Base-by-base conservation (phyloP, 2,329 filamentous ascomycete species). In the Colletotrichum sp. region DNA sequence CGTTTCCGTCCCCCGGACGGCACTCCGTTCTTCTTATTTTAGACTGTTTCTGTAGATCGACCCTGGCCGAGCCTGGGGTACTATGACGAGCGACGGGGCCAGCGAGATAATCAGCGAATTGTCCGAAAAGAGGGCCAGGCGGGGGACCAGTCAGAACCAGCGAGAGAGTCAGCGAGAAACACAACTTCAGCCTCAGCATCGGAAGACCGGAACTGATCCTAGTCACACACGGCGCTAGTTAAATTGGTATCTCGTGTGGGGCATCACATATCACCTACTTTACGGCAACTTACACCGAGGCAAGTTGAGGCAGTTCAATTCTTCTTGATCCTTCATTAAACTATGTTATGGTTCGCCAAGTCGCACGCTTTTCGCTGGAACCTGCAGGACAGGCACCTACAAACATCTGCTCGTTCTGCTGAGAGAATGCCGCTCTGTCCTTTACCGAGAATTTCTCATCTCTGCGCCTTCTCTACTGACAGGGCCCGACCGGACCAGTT, bases 301-400 rank as follows among this genome's bases (percentile, higher is more conserved):
- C n/a, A 13, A 52, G 44, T 4, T 2, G 3, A 52, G 44, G 44
- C 44, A 52, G n/a, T 24, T 1, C 0, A 48, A 22, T 52, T 5
- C 44, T 4, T 24, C 44, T 52, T 3, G 12, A 52, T 52, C n/a
- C 12, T 52, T 52, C 44, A 52, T 52, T 0, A 52, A 52, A 22
- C n/a, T 52, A 0, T 13, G 4, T 13, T 0, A 2, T 52, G n/a
- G n/a, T 2, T 52, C n/a, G n/a, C n/a, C 44, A 22, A 5, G n/a
- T 52, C 2, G 10, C n/a, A 22, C 4, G 0, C 0, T 52, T 52
- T 1, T 52, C n/a, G 12, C 44, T 22, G 44, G 0, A 3, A 52
- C 10, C 16, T 22, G 3, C 44, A 24, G n/a, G 2, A 52, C 10
- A 52, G 12, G 12, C n/a, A 18, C 44, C 1, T 52, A 8, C n/a